Percentiles rank a stretch among this genome's conserved stretches.
These are phyloP conservation scores for Schwanniomyces sp. DNA, from an alignment of 805 yeast genomes.

Conservation along the genomic window DNA sequence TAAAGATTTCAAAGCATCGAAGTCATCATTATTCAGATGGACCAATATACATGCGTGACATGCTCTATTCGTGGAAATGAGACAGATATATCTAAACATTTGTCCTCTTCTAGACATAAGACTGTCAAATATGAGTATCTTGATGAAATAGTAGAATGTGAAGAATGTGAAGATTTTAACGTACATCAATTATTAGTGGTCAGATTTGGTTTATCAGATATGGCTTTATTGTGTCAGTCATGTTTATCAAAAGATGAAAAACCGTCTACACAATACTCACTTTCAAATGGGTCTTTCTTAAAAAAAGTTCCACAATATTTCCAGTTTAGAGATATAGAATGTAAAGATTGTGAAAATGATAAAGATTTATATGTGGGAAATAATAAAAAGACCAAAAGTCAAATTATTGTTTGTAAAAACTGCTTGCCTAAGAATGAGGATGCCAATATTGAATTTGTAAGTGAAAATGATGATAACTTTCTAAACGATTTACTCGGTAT, in stretches of 20 bases:
- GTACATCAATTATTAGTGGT: constrained; percentile 52
- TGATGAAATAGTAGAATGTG: constrained; percentile 51
- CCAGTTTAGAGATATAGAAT: constrained; percentile 51
- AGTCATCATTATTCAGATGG: constrained; percentile 1
- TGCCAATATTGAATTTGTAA: constrained; percentile 24
- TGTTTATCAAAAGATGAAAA: constrained; percentile 48
- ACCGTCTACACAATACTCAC: constrained; percentile 50
- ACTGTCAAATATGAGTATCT: constrained; percentile 31
- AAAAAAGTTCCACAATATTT: constrained; percentile 46
- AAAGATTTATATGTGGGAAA: constrained; percentile 35
- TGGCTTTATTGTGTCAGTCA: constrained; percentile 46
- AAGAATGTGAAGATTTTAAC: constrained; percentile 54
- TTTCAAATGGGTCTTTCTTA: constrained; percentile 57
- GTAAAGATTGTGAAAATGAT: constrained; percentile 46
- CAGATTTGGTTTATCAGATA: constrained; percentile 56
- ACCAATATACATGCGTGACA: constrained; percentile 43
- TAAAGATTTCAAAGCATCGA: too few species aligned
- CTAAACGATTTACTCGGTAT: constrained; percentile 49
- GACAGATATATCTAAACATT: constrained; percentile 50
- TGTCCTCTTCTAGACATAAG: constrained; percentile 55
- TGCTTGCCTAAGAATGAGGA: constrained; percentile 34
- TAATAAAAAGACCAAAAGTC: constrained; percentile 6
- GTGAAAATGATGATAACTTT: constrained; percentile 49
- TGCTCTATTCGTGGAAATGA: constrained; percentile 38
- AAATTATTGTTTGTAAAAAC: constrained; percentile 39